These are phyloP conservation scores for Prunella vulgaris DNA, from an alignment of 257 asterid genomes.

Conservation along the genomic window DNA sequence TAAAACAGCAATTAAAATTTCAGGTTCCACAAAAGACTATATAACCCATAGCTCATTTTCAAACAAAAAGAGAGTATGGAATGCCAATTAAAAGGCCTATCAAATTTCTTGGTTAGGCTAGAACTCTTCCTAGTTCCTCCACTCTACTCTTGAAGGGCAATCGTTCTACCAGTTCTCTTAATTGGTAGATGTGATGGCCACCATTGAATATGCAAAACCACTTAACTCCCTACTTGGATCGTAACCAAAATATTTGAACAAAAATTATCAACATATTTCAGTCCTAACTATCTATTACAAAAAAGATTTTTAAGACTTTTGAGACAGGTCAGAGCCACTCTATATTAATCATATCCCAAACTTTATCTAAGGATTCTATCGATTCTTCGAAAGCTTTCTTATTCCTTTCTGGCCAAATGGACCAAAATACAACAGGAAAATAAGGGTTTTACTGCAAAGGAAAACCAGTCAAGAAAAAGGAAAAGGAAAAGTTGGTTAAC, in stretches of 20 bases:
- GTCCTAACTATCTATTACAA: too few species aligned
- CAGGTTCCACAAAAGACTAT: neutral
- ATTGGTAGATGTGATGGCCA: neutral
- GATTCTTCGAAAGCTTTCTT: too few species aligned
- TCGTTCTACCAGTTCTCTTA: neutral
- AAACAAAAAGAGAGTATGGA: neutral
- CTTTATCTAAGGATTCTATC: too few species aligned
- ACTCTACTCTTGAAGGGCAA: neutral
- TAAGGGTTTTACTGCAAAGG: neutral
- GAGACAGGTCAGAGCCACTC: too few species aligned
- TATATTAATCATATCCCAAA: too few species aligned
- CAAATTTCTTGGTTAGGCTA: neutral
- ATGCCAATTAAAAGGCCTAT: slow-evolving; percentile 6
- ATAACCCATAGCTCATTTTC: neutral
- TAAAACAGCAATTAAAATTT: neutral
- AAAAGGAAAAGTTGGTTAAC: neutral
- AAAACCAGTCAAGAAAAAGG: neutral
- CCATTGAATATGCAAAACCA: neutral
- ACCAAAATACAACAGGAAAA: neutral
- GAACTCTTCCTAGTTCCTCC: slow-evolving; percentile 15
- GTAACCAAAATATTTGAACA: neutral
- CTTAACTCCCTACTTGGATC: neutral
- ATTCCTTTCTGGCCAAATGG: too few species aligned
- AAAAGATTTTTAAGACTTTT: too few species aligned
- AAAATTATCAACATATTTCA: too few species aligned